Conservation (phyloP, 305 asterid genomes). For the Solanum hybrid region DNA sequence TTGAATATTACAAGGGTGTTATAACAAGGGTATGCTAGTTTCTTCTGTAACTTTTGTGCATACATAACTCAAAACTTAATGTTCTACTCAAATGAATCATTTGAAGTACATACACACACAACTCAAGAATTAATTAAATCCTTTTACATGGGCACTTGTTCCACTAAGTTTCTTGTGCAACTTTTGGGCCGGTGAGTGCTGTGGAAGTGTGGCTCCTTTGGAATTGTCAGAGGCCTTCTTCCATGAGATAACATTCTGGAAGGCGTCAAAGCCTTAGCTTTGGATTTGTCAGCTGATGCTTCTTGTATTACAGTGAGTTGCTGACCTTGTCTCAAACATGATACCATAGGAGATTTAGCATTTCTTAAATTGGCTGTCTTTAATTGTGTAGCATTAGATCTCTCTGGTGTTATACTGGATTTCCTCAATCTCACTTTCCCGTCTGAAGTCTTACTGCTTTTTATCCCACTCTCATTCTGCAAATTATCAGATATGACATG, state of each 20-base stretch:
- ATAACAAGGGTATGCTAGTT: constrained; percentile 11
- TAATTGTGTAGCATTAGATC: constrained; percentile 13
- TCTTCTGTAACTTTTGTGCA: constrained; percentile 36
- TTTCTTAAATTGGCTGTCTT: constrained; percentile 33
- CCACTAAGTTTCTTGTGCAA: constrained; percentile 26
- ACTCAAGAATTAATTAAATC: not conserved
- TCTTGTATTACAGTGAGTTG: constrained; percentile 40
- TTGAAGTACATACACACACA: constrained; percentile 6
- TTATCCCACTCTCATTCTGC: constrained; percentile 32
- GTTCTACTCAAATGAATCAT: constrained; percentile 4
- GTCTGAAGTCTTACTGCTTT: constrained; percentile 17
- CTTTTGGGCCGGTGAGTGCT: constrained; percentile 36
- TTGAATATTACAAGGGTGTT: not conserved
- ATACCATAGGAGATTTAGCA: constrained; percentile 26
- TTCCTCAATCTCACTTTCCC: constrained; percentile 26
- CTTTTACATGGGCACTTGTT: not conserved
- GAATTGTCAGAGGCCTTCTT: constrained; percentile 31
- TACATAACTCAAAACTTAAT: not conserved
- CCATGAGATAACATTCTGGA: constrained; percentile 8
- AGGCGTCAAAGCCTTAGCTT: not conserved
- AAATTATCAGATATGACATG: constrained; percentile 3
- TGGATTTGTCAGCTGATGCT: constrained; percentile 25
- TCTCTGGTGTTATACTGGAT: constrained; percentile 22
- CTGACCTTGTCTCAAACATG: constrained; percentile 39
- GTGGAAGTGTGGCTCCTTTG: constrained; percentile 40